Percentiles rank a stretch among this genome's conserved stretches.
Conservation (phyloP, 257 asterid genomes). For the Plantago ovata region DNA sequence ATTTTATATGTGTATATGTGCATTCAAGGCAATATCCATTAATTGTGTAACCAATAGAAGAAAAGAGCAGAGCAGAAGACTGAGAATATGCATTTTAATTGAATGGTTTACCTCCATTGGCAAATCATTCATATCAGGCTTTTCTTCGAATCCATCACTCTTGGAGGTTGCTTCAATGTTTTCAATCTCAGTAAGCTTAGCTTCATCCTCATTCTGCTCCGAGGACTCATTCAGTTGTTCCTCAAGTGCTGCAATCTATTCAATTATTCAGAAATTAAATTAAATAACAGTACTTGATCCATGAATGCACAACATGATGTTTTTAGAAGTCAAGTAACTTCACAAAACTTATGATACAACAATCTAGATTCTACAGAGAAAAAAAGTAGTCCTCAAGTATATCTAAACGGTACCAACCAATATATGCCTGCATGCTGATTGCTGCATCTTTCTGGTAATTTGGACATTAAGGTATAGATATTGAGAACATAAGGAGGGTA, state of each 20-base stretch:
- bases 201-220: slow-evolving; percentile 10
- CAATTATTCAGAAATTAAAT: not conserved
- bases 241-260: not conserved
- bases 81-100: not conserved
- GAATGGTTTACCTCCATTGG: slow-evolving; percentile 3
- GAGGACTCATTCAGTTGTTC: not conserved
- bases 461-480: too few relatives aligned
- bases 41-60: too few relatives aligned
- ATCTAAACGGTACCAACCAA: not conserved
- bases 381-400: not conserved
- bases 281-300: not conserved
- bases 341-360: not conserved
- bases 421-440: too few relatives aligned
- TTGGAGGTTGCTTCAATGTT: not conserved
- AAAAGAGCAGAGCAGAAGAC: not conserved
- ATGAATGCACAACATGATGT: not conserved
- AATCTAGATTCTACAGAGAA: not conserved
- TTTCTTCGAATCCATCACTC: slow-evolving; percentile 1
- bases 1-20: too few relatives aligned
- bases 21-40: too few relatives aligned
- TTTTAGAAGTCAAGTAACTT: not conserved
- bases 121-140: slow-evolving; percentile 11
- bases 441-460: too few relatives aligned
- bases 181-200: not conserved
- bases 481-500: too few relatives aligned